Conservation (phyloP, 2,329 filamentous ascomycete species). For the Westerdykella sp. region DNA sequence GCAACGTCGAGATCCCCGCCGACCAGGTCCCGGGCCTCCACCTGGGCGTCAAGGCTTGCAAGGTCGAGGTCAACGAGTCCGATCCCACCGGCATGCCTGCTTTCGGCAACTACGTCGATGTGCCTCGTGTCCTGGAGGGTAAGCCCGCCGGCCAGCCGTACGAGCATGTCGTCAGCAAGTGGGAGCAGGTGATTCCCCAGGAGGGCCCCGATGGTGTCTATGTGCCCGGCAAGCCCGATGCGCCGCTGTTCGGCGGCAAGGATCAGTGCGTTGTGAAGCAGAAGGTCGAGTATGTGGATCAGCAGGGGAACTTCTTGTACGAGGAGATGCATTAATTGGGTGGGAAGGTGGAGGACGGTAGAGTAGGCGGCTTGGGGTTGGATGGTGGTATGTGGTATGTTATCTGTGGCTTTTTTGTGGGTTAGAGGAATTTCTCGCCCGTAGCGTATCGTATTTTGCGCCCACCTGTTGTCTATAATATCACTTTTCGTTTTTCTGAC, state of each 20-base stretch:
- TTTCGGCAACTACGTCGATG: constrained; percentile 20
- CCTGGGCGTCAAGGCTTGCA: constrained; percentile 26
- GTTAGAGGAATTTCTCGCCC: no score
- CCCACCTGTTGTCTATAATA: no score
- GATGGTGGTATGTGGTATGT: no score
- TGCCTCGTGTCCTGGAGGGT: constrained; percentile 22
- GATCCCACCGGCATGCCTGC: constrained; percentile 18
- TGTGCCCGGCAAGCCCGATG: constrained; percentile 5
- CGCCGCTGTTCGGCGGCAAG: constrained; percentile 12
- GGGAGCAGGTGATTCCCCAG: constrained; percentile 11
- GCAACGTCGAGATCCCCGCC: constrained; percentile 23
- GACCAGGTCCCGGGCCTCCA: constrained; percentile 29
- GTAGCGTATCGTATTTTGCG: no score
- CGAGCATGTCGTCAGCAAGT: constrained; percentile 17
- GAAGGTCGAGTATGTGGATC: constrained; percentile 32
- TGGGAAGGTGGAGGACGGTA: no score
- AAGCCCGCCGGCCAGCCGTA: constrained; percentile 28
- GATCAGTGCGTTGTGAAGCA: constrained; percentile 28
- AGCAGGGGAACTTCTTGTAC: constrained; percentile 28
- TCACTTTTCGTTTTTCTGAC: no score
- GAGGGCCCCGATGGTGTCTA: constrained; percentile 1
- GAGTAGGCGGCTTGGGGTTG: no score
- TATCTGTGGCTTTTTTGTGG: no score
- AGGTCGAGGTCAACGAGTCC: constrained; percentile 18
- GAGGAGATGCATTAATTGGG: constrained; percentile 6